A percentile compares a stretch with the other conserved stretches of the same genome.
Evolutionary conservation across 768 basidiomycete species (phyloP).

Genomic region (Jaapia argillacea): DNA sequence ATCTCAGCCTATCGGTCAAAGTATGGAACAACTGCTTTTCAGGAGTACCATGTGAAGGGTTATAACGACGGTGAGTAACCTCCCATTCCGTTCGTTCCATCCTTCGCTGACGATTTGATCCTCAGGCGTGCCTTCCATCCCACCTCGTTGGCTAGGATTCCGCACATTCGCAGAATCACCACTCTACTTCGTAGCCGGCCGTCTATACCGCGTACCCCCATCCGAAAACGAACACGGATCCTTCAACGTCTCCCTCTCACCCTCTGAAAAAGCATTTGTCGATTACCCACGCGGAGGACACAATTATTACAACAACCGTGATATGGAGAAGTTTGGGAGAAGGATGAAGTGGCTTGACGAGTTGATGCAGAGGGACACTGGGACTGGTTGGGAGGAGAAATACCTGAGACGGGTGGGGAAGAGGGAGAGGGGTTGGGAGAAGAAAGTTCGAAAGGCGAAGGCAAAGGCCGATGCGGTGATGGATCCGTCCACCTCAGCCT

Average conservation of each 20-base stretch:
- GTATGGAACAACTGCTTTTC: conserved; percentile 26
- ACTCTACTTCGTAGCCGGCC: conserved; percentile 38
- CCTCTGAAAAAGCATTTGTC: conserved; percentile 7
- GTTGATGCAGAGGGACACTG: conserved; percentile 19
- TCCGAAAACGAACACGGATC: conserved; percentile 35
- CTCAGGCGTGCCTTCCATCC: conserved; percentile 46
- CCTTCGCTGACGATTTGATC: conserved; percentile 4
- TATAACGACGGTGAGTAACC: conserved; percentile 44
- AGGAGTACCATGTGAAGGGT: conserved; percentile 40
- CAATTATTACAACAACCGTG: conserved; percentile 50
- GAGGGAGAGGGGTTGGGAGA: too few relatives aligned
- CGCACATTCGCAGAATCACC: conserved; percentile 39
- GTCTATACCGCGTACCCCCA: conserved; percentile 35
- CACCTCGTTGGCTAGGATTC: conserved; percentile 41
- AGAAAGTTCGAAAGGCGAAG: too few relatives aligned
- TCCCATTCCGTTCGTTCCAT: background rate
- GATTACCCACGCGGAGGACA: conserved; percentile 46
- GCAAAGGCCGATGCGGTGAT: too few relatives aligned
- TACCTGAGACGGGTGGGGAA: too few relatives aligned
- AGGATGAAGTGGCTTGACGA: conserved; percentile 34
- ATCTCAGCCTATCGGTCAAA: conserved; percentile 22
- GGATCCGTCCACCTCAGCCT: too few relatives aligned
- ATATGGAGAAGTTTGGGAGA: conserved; percentile 35
- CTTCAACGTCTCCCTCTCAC: conserved; percentile 22
- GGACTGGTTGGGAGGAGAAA: conserved; percentile 30